These are phyloP conservation scores for Fonsecaea pedrosoi DNA, from an alignment of 2,329 filamentous ascomycete genomes.

Conservation along the genomic window DNA sequence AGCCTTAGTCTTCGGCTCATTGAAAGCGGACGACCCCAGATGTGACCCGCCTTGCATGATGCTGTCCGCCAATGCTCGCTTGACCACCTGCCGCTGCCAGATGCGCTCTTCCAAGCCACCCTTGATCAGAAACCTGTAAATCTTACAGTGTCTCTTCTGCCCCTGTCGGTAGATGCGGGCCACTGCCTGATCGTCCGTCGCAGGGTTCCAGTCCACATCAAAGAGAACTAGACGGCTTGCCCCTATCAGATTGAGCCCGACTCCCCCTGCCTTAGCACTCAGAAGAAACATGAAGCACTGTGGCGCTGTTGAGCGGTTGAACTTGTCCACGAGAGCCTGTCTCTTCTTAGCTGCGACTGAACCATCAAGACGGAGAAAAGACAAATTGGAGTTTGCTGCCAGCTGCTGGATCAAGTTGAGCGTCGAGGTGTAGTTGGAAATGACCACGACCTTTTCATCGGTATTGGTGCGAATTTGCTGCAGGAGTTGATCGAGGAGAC, in stretches of 20 bases:
- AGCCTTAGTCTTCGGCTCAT: slow-evolving; percentile 40
- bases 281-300: slow-evolving; percentile 72
- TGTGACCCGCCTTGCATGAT: slow-evolving; percentile 65
- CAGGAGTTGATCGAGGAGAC: slow-evolving; percentile 70
- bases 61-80: slow-evolving; percentile 72
- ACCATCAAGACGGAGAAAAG: slow-evolving; percentile 72
- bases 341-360: slow-evolving; percentile 68
- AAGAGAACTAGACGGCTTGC: slow-evolving; percentile 74
- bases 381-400: slow-evolving; percentile 65
- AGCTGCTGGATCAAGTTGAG: slow-evolving; percentile 70
- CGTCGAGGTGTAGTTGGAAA: slow-evolving; percentile 78
- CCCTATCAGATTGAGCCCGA: slow-evolving; percentile 73
- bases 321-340: slow-evolving; percentile 71
- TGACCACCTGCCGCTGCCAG: slow-evolving; percentile 74
- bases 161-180: slow-evolving; percentile 76
- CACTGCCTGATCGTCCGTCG: slow-evolving; percentile 76
- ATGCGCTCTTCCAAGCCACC: slow-evolving; percentile 77
- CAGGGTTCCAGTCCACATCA: slow-evolving; percentile 78
- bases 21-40: slow-evolving; percentile 3
- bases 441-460: slow-evolving; percentile 73
- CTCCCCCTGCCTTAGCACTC: slow-evolving; percentile 74
- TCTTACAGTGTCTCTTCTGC: slow-evolving; percentile 70
- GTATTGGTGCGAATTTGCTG: slow-evolving; percentile 66
- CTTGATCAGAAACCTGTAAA: slow-evolving; percentile 72
- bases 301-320: slow-evolving; percentile 66